A percentile compares a stretch with the other conserved stretches of the same genome.
These are phyloP conservation scores for Hippophae tibetana DNA, from an alignment of 306 rosid species.

Conservation along the genomic window DNA sequence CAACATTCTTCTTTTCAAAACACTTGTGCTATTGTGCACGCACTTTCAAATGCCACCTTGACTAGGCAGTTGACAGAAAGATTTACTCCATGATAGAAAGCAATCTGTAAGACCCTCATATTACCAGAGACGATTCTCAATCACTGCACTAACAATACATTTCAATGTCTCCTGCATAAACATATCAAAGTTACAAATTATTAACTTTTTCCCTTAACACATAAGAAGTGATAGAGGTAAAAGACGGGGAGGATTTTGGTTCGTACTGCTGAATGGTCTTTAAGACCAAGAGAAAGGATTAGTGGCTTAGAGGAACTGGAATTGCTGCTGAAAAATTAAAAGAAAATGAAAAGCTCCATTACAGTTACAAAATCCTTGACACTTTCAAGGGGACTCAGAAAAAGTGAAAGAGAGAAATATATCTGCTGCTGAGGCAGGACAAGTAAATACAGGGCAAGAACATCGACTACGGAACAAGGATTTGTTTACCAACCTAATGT, in stretches of 20 bases:
- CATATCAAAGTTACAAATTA: not conserved
- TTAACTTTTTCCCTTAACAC: slow-evolving; percentile 3
- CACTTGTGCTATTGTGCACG: no score
- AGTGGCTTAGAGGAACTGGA: slow-evolving; percentile 56
- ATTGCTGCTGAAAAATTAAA: slow-evolving; percentile 35
- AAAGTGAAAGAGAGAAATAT: not conserved
- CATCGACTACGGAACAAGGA: not conserved
- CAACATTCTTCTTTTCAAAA: no score
- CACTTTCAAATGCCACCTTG: no score
- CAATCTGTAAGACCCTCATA: not conserved
- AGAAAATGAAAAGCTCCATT: no score
- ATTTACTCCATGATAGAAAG: no score
- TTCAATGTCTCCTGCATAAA: slow-evolving; percentile 75
- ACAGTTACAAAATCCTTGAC: not conserved
- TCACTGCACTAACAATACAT: slow-evolving; percentile 60
- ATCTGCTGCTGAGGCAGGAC: no score
- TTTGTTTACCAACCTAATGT: slow-evolving; percentile 40
- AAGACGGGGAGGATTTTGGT: not conserved
- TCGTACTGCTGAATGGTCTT: slow-evolving; percentile 70
- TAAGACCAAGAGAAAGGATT: slow-evolving; percentile 85
- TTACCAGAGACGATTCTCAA: slow-evolving; percentile 53
- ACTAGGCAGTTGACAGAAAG: no score
- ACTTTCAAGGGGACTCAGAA: not conserved
- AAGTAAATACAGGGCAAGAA: no score
- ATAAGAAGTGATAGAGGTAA: not conserved